These are phyloP conservation scores for Cenchrus fungigraminus DNA, from an alignment of 176 grass and related monocot species.

Conservation along the genomic window DNA sequence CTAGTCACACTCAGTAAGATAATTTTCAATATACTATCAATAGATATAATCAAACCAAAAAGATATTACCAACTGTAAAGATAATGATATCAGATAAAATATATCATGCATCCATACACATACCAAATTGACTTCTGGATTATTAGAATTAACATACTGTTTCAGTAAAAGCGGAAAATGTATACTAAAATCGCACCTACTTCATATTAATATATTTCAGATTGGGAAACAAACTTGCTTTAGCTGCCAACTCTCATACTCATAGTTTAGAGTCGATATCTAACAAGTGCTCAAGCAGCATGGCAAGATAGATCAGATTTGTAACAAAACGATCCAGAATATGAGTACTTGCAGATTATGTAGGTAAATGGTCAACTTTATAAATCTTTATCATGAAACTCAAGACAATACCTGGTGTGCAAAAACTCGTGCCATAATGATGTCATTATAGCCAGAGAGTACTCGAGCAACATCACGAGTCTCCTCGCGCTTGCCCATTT, in stretches of 20 bases:
- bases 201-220: constrained; percentile 5
- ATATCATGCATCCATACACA: constrained; percentile 10
- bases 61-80: background rate
- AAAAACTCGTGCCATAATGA: constrained; percentile 96
- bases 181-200: background rate
- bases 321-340: constrained; percentile 13
- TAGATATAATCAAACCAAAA: background rate
- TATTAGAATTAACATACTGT: constrained; percentile 25
- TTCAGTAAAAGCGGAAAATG: constrained; percentile 15
- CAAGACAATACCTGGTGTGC: constrained; percentile 68
- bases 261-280: background rate
- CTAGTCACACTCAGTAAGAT: background rate
- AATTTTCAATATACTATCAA: background rate
- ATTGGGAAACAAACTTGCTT: constrained; percentile 7
- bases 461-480: constrained; percentile 96
- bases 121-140: constrained; percentile 8
- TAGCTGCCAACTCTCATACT: background rate
- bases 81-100: background rate
- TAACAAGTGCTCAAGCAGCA: constrained; percentile 24
- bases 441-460: constrained; percentile 91
- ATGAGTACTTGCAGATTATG: background rate
- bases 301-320: background rate
- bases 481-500: constrained; percentile 98
- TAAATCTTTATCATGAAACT: constrained; percentile 13
- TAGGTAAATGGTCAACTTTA: background rate